Base-by-base conservation (phyloP, 805 yeast species). In the Zygotorulaspora sp. region DNA sequence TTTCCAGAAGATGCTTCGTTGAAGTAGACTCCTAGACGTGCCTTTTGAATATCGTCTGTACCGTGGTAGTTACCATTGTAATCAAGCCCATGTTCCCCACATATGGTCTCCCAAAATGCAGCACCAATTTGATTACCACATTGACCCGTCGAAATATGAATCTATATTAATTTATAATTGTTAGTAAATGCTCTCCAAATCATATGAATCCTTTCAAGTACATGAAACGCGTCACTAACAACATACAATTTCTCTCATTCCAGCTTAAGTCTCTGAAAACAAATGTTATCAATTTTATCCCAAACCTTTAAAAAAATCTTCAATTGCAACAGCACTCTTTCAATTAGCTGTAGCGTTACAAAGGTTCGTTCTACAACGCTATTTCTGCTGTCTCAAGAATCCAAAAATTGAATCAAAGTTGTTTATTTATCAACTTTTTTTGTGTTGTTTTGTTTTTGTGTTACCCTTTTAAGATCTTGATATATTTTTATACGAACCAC, bases 91-190 rank as follows among this genome's bases (percentile, higher is more conserved):
- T 84, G 94, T 62, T 84, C 94, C 44, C 84, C 85, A 70, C 92
- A 84, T 54, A 84, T 84, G 31, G 90, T 84, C 68, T 85, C 89
- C 95, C 95, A 85, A 61, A 85, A 85, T 43, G 94, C 94, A 49
- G 94, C 89, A 70, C 95, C 95, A 53, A 89, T 87, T 71, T 89
- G 97, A 77, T 89, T 89, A 79, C 97, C 96, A 78, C 97, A 88
- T 73, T 89, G 97, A 67, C 97, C 97, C 41, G 96, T 83, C 43
- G 97, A 89, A 66, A 89, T 77, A 68, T 89, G 97, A 66, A 89
- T 86, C 46, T 43, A 29, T 16, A 32, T 21, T 7, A 8, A 21
- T 10, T 21, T 21, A 21, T 15, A 10, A 8, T 21, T 8, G 23
- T 21, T 8, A 21, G 9, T 21, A n/a, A n/a, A n/a, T n/a, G n/a